A percentile compares a stretch with the other conserved stretches of the same genome.
Conservation (phyloP, 805 yeast genomes). For the Zygosaccharomyces pseudorouxii region DNA sequence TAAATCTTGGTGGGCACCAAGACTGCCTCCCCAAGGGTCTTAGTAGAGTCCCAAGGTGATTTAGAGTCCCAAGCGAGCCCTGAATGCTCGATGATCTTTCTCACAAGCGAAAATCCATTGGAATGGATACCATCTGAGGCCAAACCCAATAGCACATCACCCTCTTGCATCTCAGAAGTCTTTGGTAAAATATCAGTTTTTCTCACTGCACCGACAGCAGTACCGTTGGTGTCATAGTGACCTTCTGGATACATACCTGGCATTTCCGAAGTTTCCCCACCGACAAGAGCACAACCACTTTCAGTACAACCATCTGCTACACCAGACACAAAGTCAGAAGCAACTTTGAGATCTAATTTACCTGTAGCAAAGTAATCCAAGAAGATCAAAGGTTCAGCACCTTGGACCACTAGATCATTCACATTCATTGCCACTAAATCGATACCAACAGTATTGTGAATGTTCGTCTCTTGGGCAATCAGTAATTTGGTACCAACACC, state of each 20-base stretch:
- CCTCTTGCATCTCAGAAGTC: conserved; percentile 59
- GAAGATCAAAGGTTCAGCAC: conserved; percentile 95
- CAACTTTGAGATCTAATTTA: conserved; percentile 74
- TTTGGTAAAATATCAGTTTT: conserved; percentile 72
- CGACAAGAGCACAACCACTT: conserved; percentile 96
- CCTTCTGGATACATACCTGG: conserved; percentile 97
- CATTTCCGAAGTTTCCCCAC: conserved; percentile 99
- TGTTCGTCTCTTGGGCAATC: conserved; percentile 84
- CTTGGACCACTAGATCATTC: conserved; percentile 95
- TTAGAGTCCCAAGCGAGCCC: conserved; percentile 64
- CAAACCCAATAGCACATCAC: conserved; percentile 81
- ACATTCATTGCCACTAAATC: conserved; percentile 99
- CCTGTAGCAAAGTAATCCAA: conserved; percentile 97
- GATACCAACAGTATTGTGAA: conserved; percentile 96
- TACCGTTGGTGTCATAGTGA: conserved; percentile 97
- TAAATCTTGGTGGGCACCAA: conserved; percentile 90
- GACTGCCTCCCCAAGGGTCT: conserved; percentile 79
- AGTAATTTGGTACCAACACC: conserved; percentile 98
- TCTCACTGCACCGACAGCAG: conserved; percentile 94
- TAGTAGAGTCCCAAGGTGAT: conserved; percentile 79
- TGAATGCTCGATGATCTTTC: conserved; percentile 79
- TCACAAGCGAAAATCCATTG: conserved; percentile 90
- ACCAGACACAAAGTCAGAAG: conserved; percentile 86
- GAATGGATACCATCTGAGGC: conserved; percentile 94
- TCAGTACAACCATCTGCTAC: conserved; percentile 94